Evolutionary conservation across 345 rosid species (phyloP), one percentile per base, ranked within the genome.

Genomic region (Dovyalis caffra): DNA sequence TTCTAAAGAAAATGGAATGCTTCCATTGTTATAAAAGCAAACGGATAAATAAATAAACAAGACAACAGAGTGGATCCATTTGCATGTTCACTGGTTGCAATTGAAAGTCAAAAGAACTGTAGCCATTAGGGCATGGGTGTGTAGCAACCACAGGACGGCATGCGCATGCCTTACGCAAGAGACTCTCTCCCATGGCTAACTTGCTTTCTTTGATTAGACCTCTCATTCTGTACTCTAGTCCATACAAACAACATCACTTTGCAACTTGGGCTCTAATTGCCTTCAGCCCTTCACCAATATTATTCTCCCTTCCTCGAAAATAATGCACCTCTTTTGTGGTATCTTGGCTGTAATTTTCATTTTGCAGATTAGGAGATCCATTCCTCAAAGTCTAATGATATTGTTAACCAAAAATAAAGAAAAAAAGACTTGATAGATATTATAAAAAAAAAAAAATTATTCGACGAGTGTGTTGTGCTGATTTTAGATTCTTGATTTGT

Each of bases 21-120:
- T 43, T 43, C 15, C 15, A 43, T 3, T 0, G 51, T 32, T 11
- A 53, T 33, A 1, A 23, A 4, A 20, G 20, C 33, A 6, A 10
- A 31, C 3, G 4, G 6, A 3, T 2, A n/a, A 64, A 2, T 1
- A 34, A 33, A 28, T 15, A 40, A 61, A 12, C 40, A 23, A 0
- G 1, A 31, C 12, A 26, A 18, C 9, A 25, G 0, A 69, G 43
- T 32, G 71, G 63, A 25, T 21, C 25, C 53, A 26, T 2, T 61
- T 15, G 68, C 73, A 76, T 69, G 73, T 76, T 68, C 68, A 21
- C 43, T 32, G 78, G 78, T 28, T 67, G 33, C 6, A 5, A 40
- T 18, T 21, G 31, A 67, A 57, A 66, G 12, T n/a, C 66, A 67
- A 57, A 38, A 25, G 8, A 37, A 43, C 4, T 21, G 12, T 43